Conservation (phyloP, 1,284 basidiomycete genomes). For the Apiotrichum sp. region DNA sequence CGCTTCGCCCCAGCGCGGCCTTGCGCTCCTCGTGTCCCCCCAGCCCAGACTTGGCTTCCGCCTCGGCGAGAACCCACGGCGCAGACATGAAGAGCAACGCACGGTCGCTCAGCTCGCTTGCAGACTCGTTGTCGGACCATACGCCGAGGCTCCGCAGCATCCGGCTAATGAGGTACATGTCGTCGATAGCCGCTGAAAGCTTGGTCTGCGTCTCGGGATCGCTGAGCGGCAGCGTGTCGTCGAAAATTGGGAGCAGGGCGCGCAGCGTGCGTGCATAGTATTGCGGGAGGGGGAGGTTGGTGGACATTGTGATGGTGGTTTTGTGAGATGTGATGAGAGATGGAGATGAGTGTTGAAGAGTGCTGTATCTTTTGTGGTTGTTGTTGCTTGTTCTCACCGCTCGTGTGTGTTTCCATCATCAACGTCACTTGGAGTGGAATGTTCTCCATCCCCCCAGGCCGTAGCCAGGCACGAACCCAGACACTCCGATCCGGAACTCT, state of each 20-base stretch:
- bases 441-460: too few species aligned
- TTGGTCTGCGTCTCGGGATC: conserved; percentile 22
- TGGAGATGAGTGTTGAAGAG: too few species aligned
- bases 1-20: conserved; percentile 53
- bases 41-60: conserved; percentile 61
- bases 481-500: too few species aligned
- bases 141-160: conserved; percentile 55
- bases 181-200: conserved; percentile 28
- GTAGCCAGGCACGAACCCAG: too few species aligned
- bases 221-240: conserved; percentile 32
- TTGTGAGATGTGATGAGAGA: too few species aligned
- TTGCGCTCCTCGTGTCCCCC: conserved; percentile 53
- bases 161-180: conserved; percentile 43
- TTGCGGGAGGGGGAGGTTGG: conserved; percentile 39
- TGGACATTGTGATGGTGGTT: conserved; percentile 26
- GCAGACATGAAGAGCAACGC: conserved; percentile 75
- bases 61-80: conserved; percentile 65
- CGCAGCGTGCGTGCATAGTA: conserved; percentile 36
- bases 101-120: conserved; percentile 76
- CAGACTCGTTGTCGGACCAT: conserved; percentile 77
- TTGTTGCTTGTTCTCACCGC: too few species aligned
- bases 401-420: too few species aligned
- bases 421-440: too few species aligned
- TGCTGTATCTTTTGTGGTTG: too few species aligned
- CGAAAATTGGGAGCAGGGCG: conserved; percentile 37